Percentiles rank a stretch among this genome's conserved stretches.
phyloP scores from a whole-genome alignment of 805 yeast genomes.

The Candida oleophila region DNA sequence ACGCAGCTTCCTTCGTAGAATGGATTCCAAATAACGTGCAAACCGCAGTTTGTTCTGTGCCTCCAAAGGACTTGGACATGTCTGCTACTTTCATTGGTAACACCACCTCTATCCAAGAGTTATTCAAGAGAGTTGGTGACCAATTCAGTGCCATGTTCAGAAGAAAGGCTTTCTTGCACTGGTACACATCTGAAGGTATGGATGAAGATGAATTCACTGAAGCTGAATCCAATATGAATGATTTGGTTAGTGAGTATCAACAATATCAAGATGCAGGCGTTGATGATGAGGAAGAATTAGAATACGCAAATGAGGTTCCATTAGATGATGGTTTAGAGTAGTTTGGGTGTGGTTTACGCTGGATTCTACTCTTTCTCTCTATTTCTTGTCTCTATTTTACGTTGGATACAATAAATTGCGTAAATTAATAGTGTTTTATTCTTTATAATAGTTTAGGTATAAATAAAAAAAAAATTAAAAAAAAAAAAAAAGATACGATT shows the following conservation, averaged over 20 bases:
- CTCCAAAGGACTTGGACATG: constrained; percentile 84
- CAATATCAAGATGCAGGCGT: constrained; percentile 85
- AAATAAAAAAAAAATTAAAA: not conserved
- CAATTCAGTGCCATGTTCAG: constrained; percentile 92
- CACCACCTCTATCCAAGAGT: constrained; percentile 88
- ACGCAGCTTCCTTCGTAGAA: constrained; percentile 82
- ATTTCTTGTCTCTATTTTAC: constrained; percentile 1
- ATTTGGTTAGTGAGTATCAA: constrained; percentile 83
- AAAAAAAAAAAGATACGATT: not conserved
- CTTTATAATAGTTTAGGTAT: constrained; percentile 3
- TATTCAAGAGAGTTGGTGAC: constrained; percentile 84
- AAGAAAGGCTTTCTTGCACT: constrained; percentile 92
- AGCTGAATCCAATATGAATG: constrained; percentile 90
- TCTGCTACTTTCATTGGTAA: constrained; percentile 92
- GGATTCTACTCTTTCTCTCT: constrained; percentile 1
- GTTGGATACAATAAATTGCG: not conserved
- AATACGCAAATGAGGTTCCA: constrained; percentile 64
- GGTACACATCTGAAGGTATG: constrained; percentile 97
- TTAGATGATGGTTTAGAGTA: constrained; percentile 51
- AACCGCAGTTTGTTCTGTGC: constrained; percentile 88
- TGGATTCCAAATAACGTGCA: constrained; percentile 97
- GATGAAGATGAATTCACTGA: constrained; percentile 92
- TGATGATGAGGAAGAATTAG: constrained; percentile 76
- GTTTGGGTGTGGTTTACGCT: constrained; percentile 3
- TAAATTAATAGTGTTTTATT: constrained; percentile 6